Percentiles rank a stretch among this genome's conserved stretches.
These are phyloP conservation scores for Boletus rubropictus DNA, from an alignment of 768 basidiomycete species.

Conservation along the genomic window DNA sequence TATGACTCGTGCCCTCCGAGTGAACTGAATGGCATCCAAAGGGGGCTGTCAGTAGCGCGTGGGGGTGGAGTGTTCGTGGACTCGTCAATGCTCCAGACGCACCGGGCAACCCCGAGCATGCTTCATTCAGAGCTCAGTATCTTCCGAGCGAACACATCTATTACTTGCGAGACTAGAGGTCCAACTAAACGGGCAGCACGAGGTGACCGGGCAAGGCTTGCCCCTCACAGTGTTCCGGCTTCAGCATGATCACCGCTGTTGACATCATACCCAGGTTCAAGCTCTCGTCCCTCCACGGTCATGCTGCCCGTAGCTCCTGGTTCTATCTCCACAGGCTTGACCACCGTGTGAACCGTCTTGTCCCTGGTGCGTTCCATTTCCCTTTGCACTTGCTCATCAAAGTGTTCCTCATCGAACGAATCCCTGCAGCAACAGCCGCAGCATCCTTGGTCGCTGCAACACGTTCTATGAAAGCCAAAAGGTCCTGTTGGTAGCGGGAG, in stretches of 20 bases:
- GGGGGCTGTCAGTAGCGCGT: too few relatives aligned
- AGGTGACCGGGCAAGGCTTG: background rate
- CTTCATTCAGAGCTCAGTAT: too few relatives aligned
- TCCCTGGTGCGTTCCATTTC: conserved; percentile 21
- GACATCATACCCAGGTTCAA: background rate
- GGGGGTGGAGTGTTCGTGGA: too few relatives aligned
- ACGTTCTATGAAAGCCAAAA: conserved; percentile 6
- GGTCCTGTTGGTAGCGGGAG: background rate
- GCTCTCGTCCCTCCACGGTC: background rate
- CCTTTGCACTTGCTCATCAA: conserved; percentile 13
- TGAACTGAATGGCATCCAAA: too few relatives aligned
- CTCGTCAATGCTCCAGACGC: too few relatives aligned
- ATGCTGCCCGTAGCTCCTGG: conserved; percentile 6
- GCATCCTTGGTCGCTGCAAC: conserved; percentile 13
- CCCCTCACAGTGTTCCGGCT: background rate
- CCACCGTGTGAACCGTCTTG: conserved; percentile 3
- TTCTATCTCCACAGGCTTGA: conserved; percentile 6
- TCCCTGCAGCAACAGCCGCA: conserved; percentile 17
- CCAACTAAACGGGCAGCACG: background rate
- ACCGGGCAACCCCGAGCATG: too few relatives aligned
- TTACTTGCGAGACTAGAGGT: background rate
- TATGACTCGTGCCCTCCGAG: too few relatives aligned
- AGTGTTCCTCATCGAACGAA: conserved; percentile 16
- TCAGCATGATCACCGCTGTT: background rate
- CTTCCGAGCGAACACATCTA: background rate